Conservation (phyloP, 148 eudicot species). For the Polygonum maritimum region DNA sequence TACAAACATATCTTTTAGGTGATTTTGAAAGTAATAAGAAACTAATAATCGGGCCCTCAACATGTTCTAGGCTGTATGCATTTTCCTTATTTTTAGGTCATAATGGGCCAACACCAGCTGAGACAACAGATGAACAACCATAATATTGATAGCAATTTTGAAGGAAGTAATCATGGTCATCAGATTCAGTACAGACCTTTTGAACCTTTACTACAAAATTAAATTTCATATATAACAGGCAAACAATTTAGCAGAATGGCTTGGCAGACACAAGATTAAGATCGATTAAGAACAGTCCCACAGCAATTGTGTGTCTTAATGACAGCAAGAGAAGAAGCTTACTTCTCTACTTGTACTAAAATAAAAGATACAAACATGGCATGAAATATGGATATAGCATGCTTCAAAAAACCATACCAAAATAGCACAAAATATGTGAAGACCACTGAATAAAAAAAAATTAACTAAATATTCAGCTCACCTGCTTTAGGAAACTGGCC, state of each 20-base stretch:
- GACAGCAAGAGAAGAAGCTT: not conserved
- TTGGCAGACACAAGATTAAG: not conserved
- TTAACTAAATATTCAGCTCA: constrained; percentile 15
- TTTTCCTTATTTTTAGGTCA: not conserved
- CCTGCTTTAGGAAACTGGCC: constrained; percentile 89
- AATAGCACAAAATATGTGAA: not conserved
- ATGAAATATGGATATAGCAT: not conserved
- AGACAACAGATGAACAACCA: not conserved
- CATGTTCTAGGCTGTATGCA: not conserved
- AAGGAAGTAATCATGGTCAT: not conserved
- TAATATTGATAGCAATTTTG: not conserved
- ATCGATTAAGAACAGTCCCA: not conserved
- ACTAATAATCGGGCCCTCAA: not conserved
- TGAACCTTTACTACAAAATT: not conserved
- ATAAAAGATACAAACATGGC: not conserved
- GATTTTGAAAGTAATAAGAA: not conserved
- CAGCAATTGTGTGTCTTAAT: not conserved
- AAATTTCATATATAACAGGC: not conserved
- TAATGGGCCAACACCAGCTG: not conserved
- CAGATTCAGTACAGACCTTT: not conserved
- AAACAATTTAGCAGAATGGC: not conserved
- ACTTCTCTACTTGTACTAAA: not conserved
- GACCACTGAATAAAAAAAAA: not conserved
- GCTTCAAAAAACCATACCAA: not conserved
- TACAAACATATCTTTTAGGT: not conserved